Conservation (phyloP, 306 rosid genomes). For the Pyrus betulifolia region DNA sequence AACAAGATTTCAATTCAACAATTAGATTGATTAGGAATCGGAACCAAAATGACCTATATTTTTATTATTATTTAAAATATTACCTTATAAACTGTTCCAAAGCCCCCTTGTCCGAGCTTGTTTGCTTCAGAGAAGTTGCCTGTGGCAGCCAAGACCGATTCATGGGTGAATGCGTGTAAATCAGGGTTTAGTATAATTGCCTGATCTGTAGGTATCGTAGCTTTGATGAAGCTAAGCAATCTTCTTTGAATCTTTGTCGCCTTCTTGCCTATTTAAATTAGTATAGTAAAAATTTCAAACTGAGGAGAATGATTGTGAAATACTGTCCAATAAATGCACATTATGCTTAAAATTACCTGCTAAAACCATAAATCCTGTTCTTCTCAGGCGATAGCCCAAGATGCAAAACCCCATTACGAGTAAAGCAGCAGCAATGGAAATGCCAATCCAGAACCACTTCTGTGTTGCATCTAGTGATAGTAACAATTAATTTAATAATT, state of each 20-base stretch:
- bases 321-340: not conserved
- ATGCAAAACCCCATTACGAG: not conserved
- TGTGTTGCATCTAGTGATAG: not conserved
- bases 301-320: not conserved
- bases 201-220: not conserved
- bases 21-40: too few species aligned
- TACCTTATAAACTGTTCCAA: conserved; percentile 10
- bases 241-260: not conserved
- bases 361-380: not conserved
- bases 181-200: not conserved
- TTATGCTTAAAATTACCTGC: not conserved
- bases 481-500: not conserved
- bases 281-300: not conserved
- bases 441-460: conserved; percentile 15
- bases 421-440: not conserved
- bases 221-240: not conserved
- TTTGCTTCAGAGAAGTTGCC: not conserved
- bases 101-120: conserved; percentile 3
- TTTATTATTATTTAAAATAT: not conserved
- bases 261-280: not conserved
- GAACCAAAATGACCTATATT: too few species aligned
- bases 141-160: not conserved
- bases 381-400: not conserved
- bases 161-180: conserved; percentile 6
- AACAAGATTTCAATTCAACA: too few species aligned